phyloP scores from a whole-genome alignment of 805 yeast species.

The Zygosaccharomyces pseudorouxii region DNA sequence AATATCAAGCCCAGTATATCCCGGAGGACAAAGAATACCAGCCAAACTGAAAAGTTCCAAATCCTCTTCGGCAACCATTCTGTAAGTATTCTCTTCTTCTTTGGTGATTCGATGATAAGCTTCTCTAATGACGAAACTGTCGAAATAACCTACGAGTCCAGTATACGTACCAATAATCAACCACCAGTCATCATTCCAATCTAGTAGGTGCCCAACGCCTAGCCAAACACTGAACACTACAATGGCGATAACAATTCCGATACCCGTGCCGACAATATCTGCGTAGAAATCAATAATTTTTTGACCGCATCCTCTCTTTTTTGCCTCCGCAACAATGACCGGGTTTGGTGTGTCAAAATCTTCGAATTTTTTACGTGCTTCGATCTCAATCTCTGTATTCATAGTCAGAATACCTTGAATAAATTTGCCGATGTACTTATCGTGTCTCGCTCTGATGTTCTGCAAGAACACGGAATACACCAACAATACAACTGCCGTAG shows the following conservation, averaged over 20 bases:
- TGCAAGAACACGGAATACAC: slow-evolving; percentile 38
- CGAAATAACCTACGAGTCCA: slow-evolving; percentile 42
- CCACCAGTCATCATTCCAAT: slow-evolving; percentile 42
- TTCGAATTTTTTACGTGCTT: slow-evolving; percentile 18
- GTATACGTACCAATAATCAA: slow-evolving; percentile 45
- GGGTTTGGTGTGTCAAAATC: slow-evolving; percentile 28
- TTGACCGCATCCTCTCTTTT: slow-evolving; percentile 20
- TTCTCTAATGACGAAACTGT: slow-evolving; percentile 41
- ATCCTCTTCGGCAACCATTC: slow-evolving; percentile 33
- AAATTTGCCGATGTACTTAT: slow-evolving; percentile 27
- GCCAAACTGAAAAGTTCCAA: slow-evolving; percentile 28
- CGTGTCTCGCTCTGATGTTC: slow-evolving; percentile 39
- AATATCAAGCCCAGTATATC: slow-evolving; percentile 13
- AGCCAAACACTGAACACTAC: slow-evolving; percentile 38
- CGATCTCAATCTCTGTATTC: slow-evolving; percentile 33
- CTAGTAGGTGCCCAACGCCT: slow-evolving; percentile 36
- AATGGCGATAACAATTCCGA: slow-evolving; percentile 36
- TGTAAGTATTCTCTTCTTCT: slow-evolving; percentile 28
- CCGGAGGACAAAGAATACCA: slow-evolving; percentile 27
- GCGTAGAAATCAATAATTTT: slow-evolving; percentile 38
- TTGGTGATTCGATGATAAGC: slow-evolving; percentile 32
- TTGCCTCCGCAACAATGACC: slow-evolving; percentile 18
- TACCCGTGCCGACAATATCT: slow-evolving; percentile 41
- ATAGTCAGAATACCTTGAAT: slow-evolving; percentile 21
- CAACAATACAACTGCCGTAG: slow-evolving; percentile 37